These are phyloP conservation scores for Pyrus hybrid DNA, from an alignment of 331 rosid genomes.

Conservation along the genomic window DNA sequence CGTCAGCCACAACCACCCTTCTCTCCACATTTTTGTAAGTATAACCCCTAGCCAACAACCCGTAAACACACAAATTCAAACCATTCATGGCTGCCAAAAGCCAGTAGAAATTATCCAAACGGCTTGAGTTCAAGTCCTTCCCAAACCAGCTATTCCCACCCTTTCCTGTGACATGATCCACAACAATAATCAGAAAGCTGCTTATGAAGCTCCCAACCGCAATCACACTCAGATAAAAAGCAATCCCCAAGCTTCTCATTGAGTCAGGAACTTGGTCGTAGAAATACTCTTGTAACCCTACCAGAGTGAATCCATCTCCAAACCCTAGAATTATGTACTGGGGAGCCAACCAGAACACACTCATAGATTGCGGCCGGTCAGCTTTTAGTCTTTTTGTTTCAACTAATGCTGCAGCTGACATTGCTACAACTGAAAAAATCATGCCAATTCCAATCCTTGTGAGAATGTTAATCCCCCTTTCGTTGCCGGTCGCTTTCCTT, in stretches of 20 bases:
- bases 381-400: slow-evolving; percentile 36
- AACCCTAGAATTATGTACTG: slow-evolving; percentile 37
- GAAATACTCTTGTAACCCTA: slow-evolving; percentile 71
- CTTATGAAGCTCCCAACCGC: slow-evolving; percentile 60
- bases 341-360: slow-evolving; percentile 50
- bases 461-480: slow-evolving; percentile 54
- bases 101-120: slow-evolving; percentile 65
- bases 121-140: slow-evolving; percentile 43
- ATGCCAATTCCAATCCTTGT: slow-evolving; percentile 49
- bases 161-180: slow-evolving; percentile 42
- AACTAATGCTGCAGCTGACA: slow-evolving; percentile 36
- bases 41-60: slow-evolving; percentile 30
- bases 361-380: slow-evolving; percentile 11
- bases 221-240: slow-evolving; percentile 49
- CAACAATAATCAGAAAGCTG: slow-evolving; percentile 38
- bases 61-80: slow-evolving; percentile 28
- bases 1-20: background rate
- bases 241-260: slow-evolving; percentile 73
- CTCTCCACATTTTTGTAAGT: slow-evolving; percentile 43
- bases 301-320: slow-evolving; percentile 45
- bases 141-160: slow-evolving; percentile 63
- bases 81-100: slow-evolving; percentile 38
- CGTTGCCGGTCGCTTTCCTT: slow-evolving; percentile 39
- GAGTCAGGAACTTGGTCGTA: slow-evolving; percentile 81
- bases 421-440: slow-evolving; percentile 5